These are phyloP conservation scores for Zea mays DNA, from an alignment of 176 grass and related monocot species.

Conservation along the genomic window Zm-B73-REFERENCE-NAM-5.0 NC_050097.1:57365501-57366000, in stretches of 20 bases:
- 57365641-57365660: slow-evolving; percentile 95
- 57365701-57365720: slow-evolving; percentile 93
- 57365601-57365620: slow-evolving; percentile 85
- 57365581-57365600: slow-evolving; percentile 71
- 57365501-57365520: slow-evolving; percentile 90
- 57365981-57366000: slow-evolving; percentile 57
- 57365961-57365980: slow-evolving; percentile 81
- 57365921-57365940: slow-evolving; percentile 59
- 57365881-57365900: slow-evolving; percentile 83
- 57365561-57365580: slow-evolving; percentile 69
- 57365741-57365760: slow-evolving; percentile 72
- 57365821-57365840: slow-evolving; percentile 11
- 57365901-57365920: slow-evolving; percentile 73
- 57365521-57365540: slow-evolving; percentile 70
- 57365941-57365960: slow-evolving; percentile 76
- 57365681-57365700: slow-evolving; percentile 90
- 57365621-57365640: slow-evolving; percentile 90
- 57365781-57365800: slow-evolving; percentile 25
- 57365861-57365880: slow-evolving; percentile 81
- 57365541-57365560: slow-evolving; percentile 73
- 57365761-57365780: slow-evolving; percentile 9
- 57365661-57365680: slow-evolving; percentile 95
- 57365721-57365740: slow-evolving; percentile 89
- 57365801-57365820: slow-evolving; percentile 2
- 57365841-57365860: slow-evolving; percentile 52